Base-by-base conservation (phyloP, 345 rosid genomes). In the Ceriops tagal region DNA sequence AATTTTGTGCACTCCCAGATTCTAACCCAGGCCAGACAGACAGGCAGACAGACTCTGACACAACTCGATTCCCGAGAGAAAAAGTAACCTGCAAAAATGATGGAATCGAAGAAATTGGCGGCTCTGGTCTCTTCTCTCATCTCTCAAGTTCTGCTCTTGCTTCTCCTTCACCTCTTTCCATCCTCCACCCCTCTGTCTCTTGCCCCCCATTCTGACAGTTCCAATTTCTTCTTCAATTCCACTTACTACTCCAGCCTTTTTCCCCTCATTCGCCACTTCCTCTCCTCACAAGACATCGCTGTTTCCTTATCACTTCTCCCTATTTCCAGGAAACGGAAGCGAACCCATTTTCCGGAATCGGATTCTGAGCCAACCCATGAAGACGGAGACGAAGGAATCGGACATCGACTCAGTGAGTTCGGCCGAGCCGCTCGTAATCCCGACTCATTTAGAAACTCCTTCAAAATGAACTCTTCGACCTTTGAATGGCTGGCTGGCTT, bases 401-500 rank as follows among this genome's bases (percentile, higher is more conserved):
- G 74, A 8, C 20, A 7, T 22, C 76, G 75, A 66, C 65, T 78
- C 75, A 6, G 51, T 46, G 69, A 19, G 65, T 24, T 64, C 16
- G 49, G 21, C 35, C 58, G 61, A 53, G 64, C 58, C 37, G 47
- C 61, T 61, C 82, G 52, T 26, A 49, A 68, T 24, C 87, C 79
- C 6, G 88, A 84, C 77, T 80, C 83, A 65, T 85, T 83, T 74
- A 79, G 60, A 59, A 51, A 64, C 63, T 53, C 56, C 67, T 88
- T 86, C 81, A 79, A 78, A 56, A 88, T 86, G 89, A 76, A 73
- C 22, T 73, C 84, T 49, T 77, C 90, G 34, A 83, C 89, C 46
- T 86, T 88, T 28, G 87, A 82, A 68, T 86, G 89, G 93, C 87
- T 88, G 11, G 72, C 83, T 20, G 89, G 89, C 5, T 80, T 88